Evolutionary conservation across 164 flowering plant species (phyloP), one percentile per base, ranked within the genome.

Genomic region (Stephania yunnanensis): DNA sequence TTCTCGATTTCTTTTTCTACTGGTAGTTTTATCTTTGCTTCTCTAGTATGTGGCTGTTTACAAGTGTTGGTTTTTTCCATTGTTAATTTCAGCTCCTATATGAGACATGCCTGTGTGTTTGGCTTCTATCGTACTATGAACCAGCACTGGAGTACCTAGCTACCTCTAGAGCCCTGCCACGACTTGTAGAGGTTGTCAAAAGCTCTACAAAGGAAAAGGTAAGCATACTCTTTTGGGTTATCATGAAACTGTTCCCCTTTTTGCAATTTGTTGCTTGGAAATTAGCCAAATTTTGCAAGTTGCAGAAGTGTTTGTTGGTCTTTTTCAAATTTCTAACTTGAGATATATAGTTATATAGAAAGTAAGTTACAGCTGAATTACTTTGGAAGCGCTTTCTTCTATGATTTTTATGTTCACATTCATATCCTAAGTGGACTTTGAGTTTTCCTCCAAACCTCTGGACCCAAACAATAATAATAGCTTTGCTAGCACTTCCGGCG

Each of bases 191-290:
- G 44, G 99, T 96, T 64, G 93, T 89, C 63, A 96, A 92, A 82
- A 79, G 93, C 78, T 92, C 97, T 71, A 92, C 98, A 68, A 96
- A 96, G 75, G 99, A 96, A 80, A 96, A 96, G 92, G 99, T 96
- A 73, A 81, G 73, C 52, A 69, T 22, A 46, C 75, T 66, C 53
- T 20, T 72, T 66, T 66, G 65, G 46, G 70, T 61, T 50, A 17
- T 44, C 11, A 71, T 72, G 46, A 46, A 44, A 70, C 25, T 46
- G 10, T 6, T 61, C 19, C 2, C 20, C 65, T 10, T 58, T 58
- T 58, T 5, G 6, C 4, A 4, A 2, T 58, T 17, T 58, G 5
- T 52, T 10, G 11, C 58, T 10, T 1, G 17, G 58, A 2, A 12
- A 19, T 53, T 19, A 8, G 13, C 17, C 42, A 36, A 36, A 8